A percentile compares a stretch with the other conserved stretches of the same genome.
Evolutionary conservation across 1,139 yeast species (phyloP).

Genomic region (Sugiyamaella sp.): DNA sequence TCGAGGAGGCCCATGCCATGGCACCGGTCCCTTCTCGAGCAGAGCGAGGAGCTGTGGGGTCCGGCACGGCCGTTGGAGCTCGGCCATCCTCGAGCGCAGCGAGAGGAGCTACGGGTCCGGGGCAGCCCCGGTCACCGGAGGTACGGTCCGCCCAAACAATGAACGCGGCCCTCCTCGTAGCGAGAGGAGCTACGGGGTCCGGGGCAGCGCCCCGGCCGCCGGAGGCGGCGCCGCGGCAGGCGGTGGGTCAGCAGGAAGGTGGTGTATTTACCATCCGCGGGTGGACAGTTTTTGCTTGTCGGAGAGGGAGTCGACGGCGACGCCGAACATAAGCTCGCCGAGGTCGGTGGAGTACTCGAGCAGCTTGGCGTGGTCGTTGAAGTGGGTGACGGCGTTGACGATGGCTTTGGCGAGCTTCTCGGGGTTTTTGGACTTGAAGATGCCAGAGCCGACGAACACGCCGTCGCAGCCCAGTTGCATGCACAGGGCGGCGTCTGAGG

Average conservation of each 20-base stretch:
- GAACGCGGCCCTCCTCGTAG: neutral
- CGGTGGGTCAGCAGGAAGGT: neutral
- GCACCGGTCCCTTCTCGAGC: neutral
- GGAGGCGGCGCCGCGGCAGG: neutral
- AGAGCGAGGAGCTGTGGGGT: neutral
- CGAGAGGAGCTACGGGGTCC: conserved; percentile 4
- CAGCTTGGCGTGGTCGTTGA: conserved; percentile 62
- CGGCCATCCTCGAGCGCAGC: conserved; percentile 2
- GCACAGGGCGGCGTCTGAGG: conserved; percentile 85
- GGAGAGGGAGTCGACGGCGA: conserved; percentile 55
- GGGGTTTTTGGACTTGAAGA: conserved; percentile 76
- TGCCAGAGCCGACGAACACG: conserved; percentile 89
- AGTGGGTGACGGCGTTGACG: conserved; percentile 81
- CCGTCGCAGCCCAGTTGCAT: conserved; percentile 95
- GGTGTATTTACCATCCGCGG: conserved; percentile 53
- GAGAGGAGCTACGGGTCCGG: conserved; percentile 7
- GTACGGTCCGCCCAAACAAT: neutral
- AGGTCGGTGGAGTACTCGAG: conserved; percentile 75
- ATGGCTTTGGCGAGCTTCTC: conserved; percentile 76
- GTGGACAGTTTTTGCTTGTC: conserved; percentile 48
- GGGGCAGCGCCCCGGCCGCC: conserved; percentile 3
- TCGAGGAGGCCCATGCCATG: neutral
- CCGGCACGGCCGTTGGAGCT: neutral
- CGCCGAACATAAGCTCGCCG: conserved; percentile 77
- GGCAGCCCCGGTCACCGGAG: conserved; percentile 6